Conservation (phyloP, 805 yeast genomes). For the Saturnispora bothae region DNA sequence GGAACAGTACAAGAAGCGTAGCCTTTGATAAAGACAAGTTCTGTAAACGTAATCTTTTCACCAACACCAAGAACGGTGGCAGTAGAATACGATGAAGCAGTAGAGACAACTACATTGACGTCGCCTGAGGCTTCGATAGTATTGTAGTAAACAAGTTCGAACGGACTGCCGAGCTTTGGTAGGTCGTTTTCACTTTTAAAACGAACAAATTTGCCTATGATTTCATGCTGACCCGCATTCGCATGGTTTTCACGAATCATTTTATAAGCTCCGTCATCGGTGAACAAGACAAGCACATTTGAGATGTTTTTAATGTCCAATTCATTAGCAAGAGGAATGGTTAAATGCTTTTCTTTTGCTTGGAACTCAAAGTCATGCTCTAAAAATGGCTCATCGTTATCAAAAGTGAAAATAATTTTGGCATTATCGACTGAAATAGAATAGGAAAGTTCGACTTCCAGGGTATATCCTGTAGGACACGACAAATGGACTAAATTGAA, state of each 20-base stretch:
- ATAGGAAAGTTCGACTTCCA: too few species aligned
- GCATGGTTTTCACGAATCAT: too few species aligned
- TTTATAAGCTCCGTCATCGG: neutral
- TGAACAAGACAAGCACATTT: neutral
- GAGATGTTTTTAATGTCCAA: conserved; percentile 5
- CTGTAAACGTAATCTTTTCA: neutral
- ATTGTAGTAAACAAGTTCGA: conserved; percentile 1
- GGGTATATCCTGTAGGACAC: too few species aligned
- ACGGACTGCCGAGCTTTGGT: neutral
- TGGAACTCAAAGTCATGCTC: conserved; percentile 3
- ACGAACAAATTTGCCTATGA: neutral
- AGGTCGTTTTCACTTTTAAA: too few species aligned
- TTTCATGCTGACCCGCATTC: neutral
- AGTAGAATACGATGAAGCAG: neutral
- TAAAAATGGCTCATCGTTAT: neutral
- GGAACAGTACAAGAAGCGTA: neutral
- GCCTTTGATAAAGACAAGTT: neutral
- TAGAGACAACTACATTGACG: neutral
- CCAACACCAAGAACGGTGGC: neutral
- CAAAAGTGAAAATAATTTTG: too few species aligned
- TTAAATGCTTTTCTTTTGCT: conserved; percentile 3
- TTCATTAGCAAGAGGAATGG: conserved; percentile 1
- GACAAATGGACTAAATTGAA: too few species aligned
- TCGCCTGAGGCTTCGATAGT: conserved; percentile 1
- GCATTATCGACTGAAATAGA: too few species aligned